Evolutionary conservation across 2,329 filamentous ascomycete genomes (phyloP).

Genomic region (Phyllosticta ampelicida): DNA sequence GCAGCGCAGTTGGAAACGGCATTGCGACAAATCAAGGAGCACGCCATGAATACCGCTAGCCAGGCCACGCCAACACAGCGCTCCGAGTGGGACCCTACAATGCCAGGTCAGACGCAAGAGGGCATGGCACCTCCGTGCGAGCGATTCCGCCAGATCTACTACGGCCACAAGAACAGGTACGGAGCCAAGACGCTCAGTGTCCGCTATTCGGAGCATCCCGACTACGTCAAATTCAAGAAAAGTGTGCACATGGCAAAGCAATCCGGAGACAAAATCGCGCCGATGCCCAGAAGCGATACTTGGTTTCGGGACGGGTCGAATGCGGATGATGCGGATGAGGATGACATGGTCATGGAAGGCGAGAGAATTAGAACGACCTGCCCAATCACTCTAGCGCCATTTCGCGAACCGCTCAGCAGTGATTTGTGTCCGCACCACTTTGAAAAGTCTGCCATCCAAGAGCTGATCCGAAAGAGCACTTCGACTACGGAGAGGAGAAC

Average conservation of each 20-base stretch:
- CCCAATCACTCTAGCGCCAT: conserved; percentile 53
- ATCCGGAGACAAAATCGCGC: conserved; percentile 41
- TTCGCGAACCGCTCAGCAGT: conserved; percentile 57
- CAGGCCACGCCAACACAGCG: conserved; percentile 13
- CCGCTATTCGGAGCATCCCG: conserved; percentile 49
- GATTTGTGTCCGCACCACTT: conserved; percentile 61
- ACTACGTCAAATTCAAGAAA: conserved; percentile 50
- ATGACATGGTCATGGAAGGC: conserved; percentile 57
- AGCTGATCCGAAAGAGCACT: conserved; percentile 34
- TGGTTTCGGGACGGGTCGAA: conserved; percentile 50
- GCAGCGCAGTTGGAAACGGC: conserved; percentile 34
- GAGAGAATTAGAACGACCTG: conserved; percentile 58
- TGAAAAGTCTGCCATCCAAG: conserved; percentile 52
- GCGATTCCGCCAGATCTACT: conserved; percentile 26
- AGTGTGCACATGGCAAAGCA: conserved; percentile 51
- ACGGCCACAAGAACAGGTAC: conserved; percentile 35
- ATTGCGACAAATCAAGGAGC: conserved; percentile 31
- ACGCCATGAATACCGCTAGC: conserved; percentile 22
- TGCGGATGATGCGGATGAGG: conserved; percentile 46
- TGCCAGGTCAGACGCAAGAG: conserved; percentile 27
- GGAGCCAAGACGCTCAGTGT: conserved; percentile 25
- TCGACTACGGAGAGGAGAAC: conserved; percentile 12
- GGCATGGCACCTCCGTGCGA: conserved; percentile 25
- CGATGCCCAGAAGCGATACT: conserved; percentile 44
- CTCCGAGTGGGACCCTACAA: conserved; percentile 29